Evolutionary conservation across 441 rosid genomes (phyloP).

Genomic region (Populus hybrid): DNA sequence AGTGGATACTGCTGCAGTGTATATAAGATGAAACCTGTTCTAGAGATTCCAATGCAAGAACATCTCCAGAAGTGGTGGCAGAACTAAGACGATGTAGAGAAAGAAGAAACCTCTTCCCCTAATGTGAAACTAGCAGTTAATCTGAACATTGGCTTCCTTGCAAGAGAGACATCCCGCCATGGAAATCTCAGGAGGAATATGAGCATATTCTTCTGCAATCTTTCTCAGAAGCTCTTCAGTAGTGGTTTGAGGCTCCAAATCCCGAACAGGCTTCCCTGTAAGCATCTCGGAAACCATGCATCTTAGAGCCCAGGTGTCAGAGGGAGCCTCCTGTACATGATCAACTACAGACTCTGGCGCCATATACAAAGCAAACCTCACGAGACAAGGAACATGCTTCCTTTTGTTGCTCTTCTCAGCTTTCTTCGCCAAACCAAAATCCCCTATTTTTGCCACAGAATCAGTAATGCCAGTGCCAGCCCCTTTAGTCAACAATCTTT

Average conservation of each 20-base stretch:
- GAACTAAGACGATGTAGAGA: not conserved
- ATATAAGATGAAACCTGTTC: not conserved
- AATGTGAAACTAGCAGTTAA: slow-evolving; percentile 15
- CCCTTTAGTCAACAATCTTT: not conserved
- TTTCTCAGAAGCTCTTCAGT: slow-evolving; percentile 6
- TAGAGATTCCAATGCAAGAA: not conserved
- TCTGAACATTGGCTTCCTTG: slow-evolving; percentile 20
- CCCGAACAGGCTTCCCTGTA: slow-evolving; percentile 25
- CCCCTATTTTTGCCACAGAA: slow-evolving; percentile 28
- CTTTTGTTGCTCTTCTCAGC: slow-evolving; percentile 6
- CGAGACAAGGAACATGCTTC: slow-evolving; percentile 9
- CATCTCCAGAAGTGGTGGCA: not conserved
- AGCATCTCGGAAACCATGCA: slow-evolving; percentile 32
- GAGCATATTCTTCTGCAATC: slow-evolving; percentile 19
- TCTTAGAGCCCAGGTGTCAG: slow-evolving; percentile 33
- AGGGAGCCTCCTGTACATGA: slow-evolving; percentile 22
- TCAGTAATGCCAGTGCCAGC: not conserved
- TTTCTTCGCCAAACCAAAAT: slow-evolving; percentile 38
- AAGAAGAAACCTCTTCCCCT: not conserved
- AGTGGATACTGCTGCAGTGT: not conserved
- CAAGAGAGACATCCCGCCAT: slow-evolving; percentile 22
- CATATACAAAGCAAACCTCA: slow-evolving; percentile 29
- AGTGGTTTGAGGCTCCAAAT: not conserved
- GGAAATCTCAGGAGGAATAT: slow-evolving; percentile 6
- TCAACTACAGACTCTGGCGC: slow-evolving; percentile 17